These are phyloP conservation scores for Xanthoconium separans DNA, from an alignment of 1,284 basidiomycete species.

Conservation along the genomic window DNA sequence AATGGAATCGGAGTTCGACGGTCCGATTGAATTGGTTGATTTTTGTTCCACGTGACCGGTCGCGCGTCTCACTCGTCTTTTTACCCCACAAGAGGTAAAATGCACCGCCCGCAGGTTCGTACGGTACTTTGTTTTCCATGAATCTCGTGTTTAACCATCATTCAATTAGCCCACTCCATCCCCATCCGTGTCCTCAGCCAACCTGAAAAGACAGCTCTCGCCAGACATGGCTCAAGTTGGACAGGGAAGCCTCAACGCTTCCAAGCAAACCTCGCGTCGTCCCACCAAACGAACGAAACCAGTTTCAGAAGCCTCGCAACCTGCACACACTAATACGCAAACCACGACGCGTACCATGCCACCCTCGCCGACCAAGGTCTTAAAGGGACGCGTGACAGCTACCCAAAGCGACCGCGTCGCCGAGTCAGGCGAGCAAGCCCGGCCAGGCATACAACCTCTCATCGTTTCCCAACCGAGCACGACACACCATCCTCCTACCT, in stretches of 20 bases:
- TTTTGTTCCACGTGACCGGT: conserved; percentile 21
- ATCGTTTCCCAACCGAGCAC: conserved; percentile 7
- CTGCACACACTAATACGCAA: conserved; percentile 5
- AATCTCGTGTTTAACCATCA: not conserved
- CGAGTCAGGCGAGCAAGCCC: conserved; percentile 1
- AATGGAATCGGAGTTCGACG: too few relatives aligned
- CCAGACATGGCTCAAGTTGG: conserved; percentile 10
- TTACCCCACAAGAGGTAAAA: conserved; percentile 3
- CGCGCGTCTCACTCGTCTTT: not conserved
- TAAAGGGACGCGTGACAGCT: conserved; percentile 7
- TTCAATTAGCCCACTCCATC: conserved; percentile 11
- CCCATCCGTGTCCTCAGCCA: conserved; percentile 17
- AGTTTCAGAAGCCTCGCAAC: conserved; percentile 13
- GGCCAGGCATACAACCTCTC: conserved; percentile 6
- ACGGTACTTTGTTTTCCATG: not conserved
- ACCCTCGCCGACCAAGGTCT: conserved; percentile 11
- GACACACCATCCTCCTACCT: conserved; percentile 8
- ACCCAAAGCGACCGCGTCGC: not conserved
- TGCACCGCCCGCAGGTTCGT: conserved; percentile 22
- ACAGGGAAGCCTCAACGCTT: not conserved
- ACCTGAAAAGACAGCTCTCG: conserved; percentile 23
- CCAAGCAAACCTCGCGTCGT: conserved; percentile 17
- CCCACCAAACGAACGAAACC: conserved; percentile 17
- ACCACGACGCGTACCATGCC: conserved; percentile 1
- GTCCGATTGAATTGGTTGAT: conserved; percentile 15